These are phyloP conservation scores for Effrenium voratum DNA, from an alignment of 73 alveolate species.

Conservation along the genomic window DNA sequence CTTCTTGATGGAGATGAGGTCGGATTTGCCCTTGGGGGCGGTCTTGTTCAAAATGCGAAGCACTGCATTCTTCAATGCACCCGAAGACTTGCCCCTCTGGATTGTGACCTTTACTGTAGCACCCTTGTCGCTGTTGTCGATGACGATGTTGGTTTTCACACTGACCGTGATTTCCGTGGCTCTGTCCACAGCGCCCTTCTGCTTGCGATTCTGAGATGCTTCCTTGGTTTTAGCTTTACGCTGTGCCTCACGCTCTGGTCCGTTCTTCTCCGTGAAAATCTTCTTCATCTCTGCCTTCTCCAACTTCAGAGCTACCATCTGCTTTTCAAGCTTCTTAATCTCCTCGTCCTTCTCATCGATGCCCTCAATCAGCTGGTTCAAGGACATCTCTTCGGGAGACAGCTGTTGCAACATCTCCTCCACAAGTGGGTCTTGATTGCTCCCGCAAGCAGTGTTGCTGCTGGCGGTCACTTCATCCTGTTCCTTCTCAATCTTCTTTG, in stretches of 20 bases:
- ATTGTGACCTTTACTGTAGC: background rate
- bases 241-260: background rate
- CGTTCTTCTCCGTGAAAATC: background rate
- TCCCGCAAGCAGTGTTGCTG: too few relatives aligned
- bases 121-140: background rate
- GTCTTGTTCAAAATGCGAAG: background rate
- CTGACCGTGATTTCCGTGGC: background rate
- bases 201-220: background rate
- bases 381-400: too few relatives aligned
- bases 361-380: too few relatives aligned
- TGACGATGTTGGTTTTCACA: background rate
- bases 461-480: too few relatives aligned
- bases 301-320: background rate
- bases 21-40: constrained; percentile 3
- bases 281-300: background rate
- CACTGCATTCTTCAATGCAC: background rate
- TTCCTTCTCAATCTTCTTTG: too few relatives aligned
- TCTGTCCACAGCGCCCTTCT: background rate
- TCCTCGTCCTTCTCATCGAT: too few relatives aligned
- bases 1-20: background rate
- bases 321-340: background rate
- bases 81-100: background rate
- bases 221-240: background rate
- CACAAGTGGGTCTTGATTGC: too few relatives aligned
- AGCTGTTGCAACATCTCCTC: too few relatives aligned